These are phyloP conservation scores for Ceratocystis albifundus DNA, from an alignment of 2,329 filamentous ascomycete species.

Conservation along the genomic window DNA sequence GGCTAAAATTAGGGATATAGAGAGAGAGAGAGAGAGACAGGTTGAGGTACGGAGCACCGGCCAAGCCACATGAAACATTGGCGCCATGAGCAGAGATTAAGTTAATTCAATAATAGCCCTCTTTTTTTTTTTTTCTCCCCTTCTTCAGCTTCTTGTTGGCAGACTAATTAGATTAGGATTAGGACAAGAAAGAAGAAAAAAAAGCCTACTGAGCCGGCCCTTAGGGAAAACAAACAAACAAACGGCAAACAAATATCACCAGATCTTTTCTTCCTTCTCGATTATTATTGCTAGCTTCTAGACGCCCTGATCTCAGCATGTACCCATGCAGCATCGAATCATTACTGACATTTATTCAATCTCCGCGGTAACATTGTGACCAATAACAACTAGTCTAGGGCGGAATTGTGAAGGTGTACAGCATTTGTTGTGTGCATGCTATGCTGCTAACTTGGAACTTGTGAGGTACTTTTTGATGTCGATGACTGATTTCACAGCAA, in stretches of 20 bases:
- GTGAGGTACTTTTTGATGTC: too few species aligned
- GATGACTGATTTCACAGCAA: too few species aligned
- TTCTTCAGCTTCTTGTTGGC: not conserved
- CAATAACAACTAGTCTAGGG: not conserved
- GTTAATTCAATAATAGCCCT: not conserved
- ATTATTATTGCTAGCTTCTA: not conserved
- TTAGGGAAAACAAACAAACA: not conserved
- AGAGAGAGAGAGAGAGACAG: constrained; percentile 1
- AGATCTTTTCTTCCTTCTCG: too few species aligned
- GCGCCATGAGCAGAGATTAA: constrained; percentile 12
- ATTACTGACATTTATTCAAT: not conserved
- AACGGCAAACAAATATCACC: constrained; percentile 10
- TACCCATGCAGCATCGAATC: not conserved
- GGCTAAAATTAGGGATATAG: not conserved
- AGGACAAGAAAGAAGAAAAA: not conserved
- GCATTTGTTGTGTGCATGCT: not conserved
- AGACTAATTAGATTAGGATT: not conserved
- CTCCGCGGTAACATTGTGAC: not conserved
- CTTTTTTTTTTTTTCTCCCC: not conserved
- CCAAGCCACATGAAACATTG: constrained; percentile 21
- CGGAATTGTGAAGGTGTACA: not conserved
- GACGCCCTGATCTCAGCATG: not conserved
- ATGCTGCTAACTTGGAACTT: too few species aligned
- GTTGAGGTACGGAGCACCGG: constrained; percentile 14
- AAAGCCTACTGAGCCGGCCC: not conserved